Base-by-base conservation (phyloP, 192 early-diverging fungal genomes). In the Mortierella claussenii region DNA sequence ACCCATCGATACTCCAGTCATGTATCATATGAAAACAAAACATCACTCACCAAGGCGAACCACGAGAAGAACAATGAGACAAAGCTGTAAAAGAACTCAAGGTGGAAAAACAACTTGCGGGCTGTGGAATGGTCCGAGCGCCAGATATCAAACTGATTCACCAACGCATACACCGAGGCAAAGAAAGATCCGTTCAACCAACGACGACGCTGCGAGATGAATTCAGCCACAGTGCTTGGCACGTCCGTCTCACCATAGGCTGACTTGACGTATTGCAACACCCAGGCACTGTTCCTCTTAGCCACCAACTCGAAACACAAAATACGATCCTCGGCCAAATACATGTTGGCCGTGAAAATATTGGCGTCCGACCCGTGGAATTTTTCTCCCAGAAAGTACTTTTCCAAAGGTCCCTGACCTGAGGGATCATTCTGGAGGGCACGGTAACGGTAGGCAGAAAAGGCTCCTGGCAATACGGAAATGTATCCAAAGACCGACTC, bases 101-200 rank as follows among this genome's bases (percentile, higher is more conserved):
- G 23, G 26, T 86, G 80, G 75, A 96, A 82, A 59, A 93, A 76
- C 37, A 92, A 24, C 59, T 94, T 94, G 36, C 93, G 88, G 43
- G 85, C 70, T 30, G 88, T 69, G 55, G 81, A 85, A 74, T 98
- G 96, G 45, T 88, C 88, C 8, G 90, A 90, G 46, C 87, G 78
- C 81, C 91, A 92, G 71, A 98, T 90, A 57, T 87, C 83, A 78
- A 83, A 85, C 82, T 87, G 94, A 80, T 96, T 88, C 11, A 82
- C 83, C 45, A 93, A 74, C 18, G 95, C 92, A 83, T 97, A 95
- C 50, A 98, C 86, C 31, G 89, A 88, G 3, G 96, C 96, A 81
- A 98, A 98, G 86, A 94, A 95, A 8, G 93, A 94, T 42, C 96
- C 96, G 82, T 96, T 95, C 58, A 94, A 89, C 97, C 97, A 99